Percentiles rank a stretch among this genome's conserved stretches.
phyloP scores from a whole-genome alignment of 768 basidiomycete species.

The Piloderma croceum region DNA sequence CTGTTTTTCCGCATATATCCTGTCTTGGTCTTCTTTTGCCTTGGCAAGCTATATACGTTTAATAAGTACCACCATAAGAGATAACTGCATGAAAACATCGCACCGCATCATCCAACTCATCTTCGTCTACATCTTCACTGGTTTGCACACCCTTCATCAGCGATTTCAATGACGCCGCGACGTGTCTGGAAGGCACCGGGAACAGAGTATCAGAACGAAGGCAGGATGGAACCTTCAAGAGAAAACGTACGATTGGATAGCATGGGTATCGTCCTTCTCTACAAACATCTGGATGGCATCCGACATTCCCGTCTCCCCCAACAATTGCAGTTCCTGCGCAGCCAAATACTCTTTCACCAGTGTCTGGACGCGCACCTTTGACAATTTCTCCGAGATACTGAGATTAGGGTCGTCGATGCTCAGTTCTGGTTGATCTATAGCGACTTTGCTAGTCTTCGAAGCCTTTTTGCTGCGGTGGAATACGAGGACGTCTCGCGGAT shows the following conservation, averaged over 20 bases:
- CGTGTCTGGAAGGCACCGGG: slow-evolving; percentile 46
- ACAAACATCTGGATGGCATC: slow-evolving; percentile 94
- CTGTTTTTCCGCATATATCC: slow-evolving; percentile 48
- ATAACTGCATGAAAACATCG: slow-evolving; percentile 16
- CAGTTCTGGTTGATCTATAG: slow-evolving; percentile 71
- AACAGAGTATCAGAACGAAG: slow-evolving; percentile 6
- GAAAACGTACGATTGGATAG: slow-evolving; percentile 73
- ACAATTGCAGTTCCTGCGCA: slow-evolving; percentile 87
- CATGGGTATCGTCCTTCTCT: slow-evolving; percentile 94
- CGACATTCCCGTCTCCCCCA: slow-evolving; percentile 86
- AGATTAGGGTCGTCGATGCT: slow-evolving; percentile 74
- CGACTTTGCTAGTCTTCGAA: slow-evolving; percentile 50
- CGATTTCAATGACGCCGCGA: slow-evolving; percentile 48
- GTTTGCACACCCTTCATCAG: slow-evolving; percentile 66
- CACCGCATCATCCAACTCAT: slow-evolving; percentile 70
- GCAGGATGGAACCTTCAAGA: neutral
- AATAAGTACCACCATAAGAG: neutral
- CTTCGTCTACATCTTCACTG: slow-evolving; percentile 65
- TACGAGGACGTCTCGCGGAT: slow-evolving; percentile 88
- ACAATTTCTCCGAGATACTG: slow-evolving; percentile 63
- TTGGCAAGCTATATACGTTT: slow-evolving; percentile 53
- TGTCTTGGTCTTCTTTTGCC: slow-evolving; percentile 66
- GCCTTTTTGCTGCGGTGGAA: slow-evolving; percentile 81
- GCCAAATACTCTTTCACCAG: slow-evolving; percentile 89
- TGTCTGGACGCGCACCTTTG: slow-evolving; percentile 78